Evolutionary conservation across 148 eudicot species (phyloP), one percentile per base, ranked within the genome.

Genomic region (Cornus florida): DNA sequence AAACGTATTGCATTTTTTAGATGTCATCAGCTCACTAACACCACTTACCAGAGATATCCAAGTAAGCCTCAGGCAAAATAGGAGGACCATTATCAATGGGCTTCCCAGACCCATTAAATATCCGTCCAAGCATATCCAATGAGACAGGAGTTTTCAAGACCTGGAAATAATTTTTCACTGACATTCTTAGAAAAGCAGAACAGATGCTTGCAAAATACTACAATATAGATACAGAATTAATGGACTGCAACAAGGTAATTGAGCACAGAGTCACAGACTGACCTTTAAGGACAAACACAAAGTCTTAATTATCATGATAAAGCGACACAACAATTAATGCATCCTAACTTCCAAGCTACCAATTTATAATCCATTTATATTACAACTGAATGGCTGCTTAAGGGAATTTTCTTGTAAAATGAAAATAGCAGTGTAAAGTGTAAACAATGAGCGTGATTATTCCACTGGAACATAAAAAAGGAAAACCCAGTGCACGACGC

Each of bases 11-110:
- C 12, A 14, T 28, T 12, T 68, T 66, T 10, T 23, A 13, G 70
- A 7, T 24, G 10, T 56, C 46, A 59, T n/a, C 17, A 66, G 78
- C 28, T 65, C 17, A 17, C 35, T 50, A 79, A 41, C 35, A 77
- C 62, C 70, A 80, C 88, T 83, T 85, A 90, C 98, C 98, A 82
- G 96, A 95, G 72, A 95, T 95, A 88, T 95, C 98, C 90, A 92
- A 85, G 82, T 95, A 95, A 64, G 98, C 98, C 90, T 95, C 98
- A 4, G 97, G 97, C 74, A 93, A 88, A 88, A 93, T 93, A 70
- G 99, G 98, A 80, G 99, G 99, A 39, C 99, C 98, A 81, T 96
- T 93, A 82, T 96, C 99, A 73, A 96, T 96, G 80, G 99, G 99
- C 84, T 96, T 96, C 53, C 99, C 98, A 76, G 98, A 95, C 81